Evolutionary conservation across 176 grass and related monocot species (phyloP).

Genomic region (Chrysopogon serrulatus): DNA sequence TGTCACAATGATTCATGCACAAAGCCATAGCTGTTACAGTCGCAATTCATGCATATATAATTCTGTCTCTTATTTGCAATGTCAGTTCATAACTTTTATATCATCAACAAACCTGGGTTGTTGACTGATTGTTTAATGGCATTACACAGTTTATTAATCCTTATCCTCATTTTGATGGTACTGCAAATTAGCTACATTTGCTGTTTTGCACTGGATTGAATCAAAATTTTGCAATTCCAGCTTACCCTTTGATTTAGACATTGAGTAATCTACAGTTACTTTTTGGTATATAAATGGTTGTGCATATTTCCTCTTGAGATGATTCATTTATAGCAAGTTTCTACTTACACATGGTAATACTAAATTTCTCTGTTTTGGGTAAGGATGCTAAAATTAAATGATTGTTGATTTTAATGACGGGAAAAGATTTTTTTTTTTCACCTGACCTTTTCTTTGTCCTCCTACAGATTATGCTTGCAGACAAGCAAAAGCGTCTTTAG

Average conservation of each 20-base stretch:
- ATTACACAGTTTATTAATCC: not conserved
- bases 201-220: not conserved
- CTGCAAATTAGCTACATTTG: not conserved
- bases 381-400: not conserved
- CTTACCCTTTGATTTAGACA: not conserved
- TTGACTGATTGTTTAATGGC: not conserved
- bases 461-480: conserved; percentile 75
- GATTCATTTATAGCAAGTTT: not conserved
- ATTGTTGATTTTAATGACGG: not conserved
- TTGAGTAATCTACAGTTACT: not conserved
- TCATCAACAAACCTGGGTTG: not conserved
- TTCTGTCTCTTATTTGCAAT: not conserved
- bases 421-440: not conserved
- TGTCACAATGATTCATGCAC: not conserved
- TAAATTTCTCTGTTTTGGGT: too few species aligned
- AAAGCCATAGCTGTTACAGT: not conserved
- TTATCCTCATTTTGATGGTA: not conserved
- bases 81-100: not conserved
- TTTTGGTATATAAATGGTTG: not conserved
- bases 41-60: not conserved
- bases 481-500: conserved; percentile 92
- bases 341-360: not conserved
- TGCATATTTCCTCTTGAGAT: not conserved
- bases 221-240: not conserved
- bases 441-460: not conserved